Conservation (phyloP, 805 yeast genomes). For the Candida ascalaphidarum region DNA sequence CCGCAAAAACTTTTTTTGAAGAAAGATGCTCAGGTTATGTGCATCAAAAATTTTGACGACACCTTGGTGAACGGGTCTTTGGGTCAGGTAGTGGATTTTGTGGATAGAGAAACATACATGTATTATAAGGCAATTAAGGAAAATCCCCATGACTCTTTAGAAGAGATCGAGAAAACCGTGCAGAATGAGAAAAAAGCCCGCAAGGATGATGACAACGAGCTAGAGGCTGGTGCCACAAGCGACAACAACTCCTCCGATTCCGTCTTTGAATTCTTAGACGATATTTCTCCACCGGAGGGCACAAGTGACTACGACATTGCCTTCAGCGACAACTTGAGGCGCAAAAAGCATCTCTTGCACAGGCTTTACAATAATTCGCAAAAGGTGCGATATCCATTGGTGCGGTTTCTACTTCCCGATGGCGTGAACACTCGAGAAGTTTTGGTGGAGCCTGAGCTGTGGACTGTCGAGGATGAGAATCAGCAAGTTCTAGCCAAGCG, state of each 20-base stretch:
- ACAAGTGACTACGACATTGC: too few species aligned
- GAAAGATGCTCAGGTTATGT: slow-evolving; percentile 76
- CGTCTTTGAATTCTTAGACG: slow-evolving; percentile 40
- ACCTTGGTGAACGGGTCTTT: slow-evolving; percentile 70
- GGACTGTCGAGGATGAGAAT: slow-evolving; percentile 71
- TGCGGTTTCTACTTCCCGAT: slow-evolving; percentile 64
- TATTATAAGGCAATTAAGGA: slow-evolving; percentile 9
- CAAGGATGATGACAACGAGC: slow-evolving; percentile 1
- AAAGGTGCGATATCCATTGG: slow-evolving; percentile 58
- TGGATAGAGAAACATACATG: slow-evolving; percentile 31
- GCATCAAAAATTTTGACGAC: slow-evolving; percentile 67
- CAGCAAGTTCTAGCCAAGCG: slow-evolving; percentile 52
- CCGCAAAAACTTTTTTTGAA: slow-evolving; percentile 50
- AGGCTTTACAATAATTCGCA: slow-evolving; percentile 36
- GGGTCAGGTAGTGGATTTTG: slow-evolving; percentile 57
- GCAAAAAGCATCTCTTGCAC: slow-evolving; percentile 40
- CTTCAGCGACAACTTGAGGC: slow-evolving; percentile 19
- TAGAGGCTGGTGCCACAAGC: too few species aligned
- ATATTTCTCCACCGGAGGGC: not conserved
- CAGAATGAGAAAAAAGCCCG: slow-evolving; percentile 4
- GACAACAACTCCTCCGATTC: slow-evolving; percentile 28
- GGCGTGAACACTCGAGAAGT: slow-evolving; percentile 63
- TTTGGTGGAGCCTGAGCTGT: slow-evolving; percentile 71
- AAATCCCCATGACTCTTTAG: slow-evolving; percentile 10
- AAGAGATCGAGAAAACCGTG: slow-evolving; percentile 12